These are phyloP conservation scores for Pelargonium citronellum DNA, from an alignment of 441 rosid genomes.

Conservation along the genomic window DNA sequence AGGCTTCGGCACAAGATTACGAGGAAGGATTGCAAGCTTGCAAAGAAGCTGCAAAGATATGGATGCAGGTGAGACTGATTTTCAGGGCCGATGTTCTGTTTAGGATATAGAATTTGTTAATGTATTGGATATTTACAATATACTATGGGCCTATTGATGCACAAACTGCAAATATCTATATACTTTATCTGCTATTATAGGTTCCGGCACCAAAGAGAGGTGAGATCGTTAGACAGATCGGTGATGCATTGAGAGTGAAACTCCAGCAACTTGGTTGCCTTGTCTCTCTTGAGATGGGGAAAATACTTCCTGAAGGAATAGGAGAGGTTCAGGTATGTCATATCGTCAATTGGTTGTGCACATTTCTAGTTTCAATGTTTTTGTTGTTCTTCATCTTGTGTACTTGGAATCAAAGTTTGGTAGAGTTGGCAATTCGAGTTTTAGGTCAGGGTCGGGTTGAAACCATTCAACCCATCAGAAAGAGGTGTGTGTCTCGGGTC, in stretches of 20 bases:
- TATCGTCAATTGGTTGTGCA: background rate
- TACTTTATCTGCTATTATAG: slow-evolving; percentile 28
- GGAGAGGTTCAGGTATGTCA: slow-evolving; percentile 88
- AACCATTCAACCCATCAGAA: too few species aligned
- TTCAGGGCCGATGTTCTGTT: background rate
- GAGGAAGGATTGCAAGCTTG: slow-evolving; percentile 81
- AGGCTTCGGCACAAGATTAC: slow-evolving; percentile 74
- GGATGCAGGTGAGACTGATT: slow-evolving; percentile 65
- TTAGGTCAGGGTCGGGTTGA: too few species aligned
- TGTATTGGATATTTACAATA: background rate
- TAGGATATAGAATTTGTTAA: background rate
- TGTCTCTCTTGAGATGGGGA: slow-evolving; percentile 96
- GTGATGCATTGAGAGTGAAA: slow-evolving; percentile 78
- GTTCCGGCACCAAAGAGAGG: slow-evolving; percentile 98
- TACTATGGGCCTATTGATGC: background rate
- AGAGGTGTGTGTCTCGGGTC: too few species aligned
- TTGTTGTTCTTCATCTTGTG: background rate
- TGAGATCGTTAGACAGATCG: slow-evolving; percentile 89
- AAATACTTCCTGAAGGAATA: slow-evolving; percentile 89
- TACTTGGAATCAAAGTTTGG: too few species aligned
- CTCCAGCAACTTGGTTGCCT: slow-evolving; percentile 78
- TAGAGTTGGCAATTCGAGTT: background rate
- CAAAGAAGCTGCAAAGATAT: slow-evolving; percentile 62
- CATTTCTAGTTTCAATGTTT: background rate
- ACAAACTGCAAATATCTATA: background rate